Conservation (phyloP, 2,329 filamentous ascomycete species). For the Nannizziopsis barbatae region DNA sequence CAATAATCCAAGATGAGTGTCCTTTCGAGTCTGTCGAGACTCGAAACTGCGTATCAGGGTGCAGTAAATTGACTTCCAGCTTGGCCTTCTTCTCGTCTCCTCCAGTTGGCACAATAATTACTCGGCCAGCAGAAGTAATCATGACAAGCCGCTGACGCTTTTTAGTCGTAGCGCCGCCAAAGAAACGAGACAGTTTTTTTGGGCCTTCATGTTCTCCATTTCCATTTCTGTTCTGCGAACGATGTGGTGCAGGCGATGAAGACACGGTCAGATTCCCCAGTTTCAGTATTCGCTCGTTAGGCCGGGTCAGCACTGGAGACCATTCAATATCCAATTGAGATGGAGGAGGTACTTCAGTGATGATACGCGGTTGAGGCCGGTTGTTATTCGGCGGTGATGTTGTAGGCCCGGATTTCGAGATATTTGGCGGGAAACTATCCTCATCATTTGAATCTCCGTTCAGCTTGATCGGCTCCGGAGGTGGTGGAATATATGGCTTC, state of each 20-base stretch:
- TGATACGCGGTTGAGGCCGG: conserved; percentile 63
- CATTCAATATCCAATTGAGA: conserved; percentile 96
- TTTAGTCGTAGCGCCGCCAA: conserved; percentile 80
- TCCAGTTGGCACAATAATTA: conserved; percentile 80
- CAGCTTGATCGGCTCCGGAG: conserved; percentile 67
- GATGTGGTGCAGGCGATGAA: conserved; percentile 64
- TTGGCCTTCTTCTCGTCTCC: conserved; percentile 95
- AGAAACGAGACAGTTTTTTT: conserved; percentile 87
- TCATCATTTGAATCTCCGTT: conserved; percentile 38
- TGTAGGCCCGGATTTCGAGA: conserved; percentile 19
- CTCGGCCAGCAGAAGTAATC: conserved; percentile 81
- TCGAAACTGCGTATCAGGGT: conserved; percentile 64
- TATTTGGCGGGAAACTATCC: conserved; percentile 35
- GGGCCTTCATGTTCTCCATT: conserved; percentile 53
- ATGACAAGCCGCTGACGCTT: conserved; percentile 88
- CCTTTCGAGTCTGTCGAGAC: conserved; percentile 78
- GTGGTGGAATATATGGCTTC: conserved; percentile 67
- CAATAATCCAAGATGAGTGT: conserved; percentile 75
- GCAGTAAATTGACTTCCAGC: conserved; percentile 74
- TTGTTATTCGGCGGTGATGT: conserved; percentile 28
- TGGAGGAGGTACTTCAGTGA: conserved; percentile 92
- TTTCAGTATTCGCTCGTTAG: conserved; percentile 89
- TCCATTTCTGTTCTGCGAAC: conserved; percentile 58
- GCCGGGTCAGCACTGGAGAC: conserved; percentile 84
- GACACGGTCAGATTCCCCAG: conserved; percentile 82